Evolutionary conservation across 192 early-diverging fungal species (phyloP).

Genomic region (Allomyces macrogynus): DNA sequence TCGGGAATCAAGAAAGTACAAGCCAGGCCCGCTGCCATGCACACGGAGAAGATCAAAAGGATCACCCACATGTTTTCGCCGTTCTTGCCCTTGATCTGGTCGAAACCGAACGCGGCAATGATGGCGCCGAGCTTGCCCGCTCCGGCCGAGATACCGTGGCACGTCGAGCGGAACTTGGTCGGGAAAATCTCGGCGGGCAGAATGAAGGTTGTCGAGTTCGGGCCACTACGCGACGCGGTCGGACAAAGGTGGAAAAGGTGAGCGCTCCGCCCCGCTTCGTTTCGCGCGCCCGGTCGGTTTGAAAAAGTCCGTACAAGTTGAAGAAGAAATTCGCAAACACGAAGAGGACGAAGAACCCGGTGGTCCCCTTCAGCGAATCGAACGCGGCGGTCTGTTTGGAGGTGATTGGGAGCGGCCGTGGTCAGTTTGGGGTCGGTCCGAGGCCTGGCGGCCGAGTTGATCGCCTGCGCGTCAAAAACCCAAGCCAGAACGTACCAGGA

Average conservation of each 20-base stretch:
- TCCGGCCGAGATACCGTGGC: slow-evolving; percentile 63
- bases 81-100: slow-evolving; percentile 45
- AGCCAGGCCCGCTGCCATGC: slow-evolving; percentile 4
- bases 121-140: slow-evolving; percentile 61
- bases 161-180: slow-evolving; percentile 57
- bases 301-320: neutral
- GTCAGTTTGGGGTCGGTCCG: too few relatives aligned
- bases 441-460: too few relatives aligned
- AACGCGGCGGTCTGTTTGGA: neutral
- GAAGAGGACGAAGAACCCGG: neutral
- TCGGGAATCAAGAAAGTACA: slow-evolving; percentile 51
- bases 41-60: slow-evolving; percentile 19
- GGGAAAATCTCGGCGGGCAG: slow-evolving; percentile 68
- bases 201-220: slow-evolving; percentile 38
- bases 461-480: too few relatives aligned
- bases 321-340: neutral
- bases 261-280: too few relatives aligned
- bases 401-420: too few relatives aligned
- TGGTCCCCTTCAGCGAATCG: neutral
- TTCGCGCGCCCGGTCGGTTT: too few relatives aligned
- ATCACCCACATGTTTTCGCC: slow-evolving; percentile 38
- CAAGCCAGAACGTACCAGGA: slow-evolving; percentile 11
- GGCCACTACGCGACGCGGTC: neutral
- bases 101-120: slow-evolving; percentile 48
- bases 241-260: too few relatives aligned